Percentiles rank a stretch among this genome's conserved stretches.
Conservation (phyloP, 805 yeast species). For the Pichia nakasei region DNA sequence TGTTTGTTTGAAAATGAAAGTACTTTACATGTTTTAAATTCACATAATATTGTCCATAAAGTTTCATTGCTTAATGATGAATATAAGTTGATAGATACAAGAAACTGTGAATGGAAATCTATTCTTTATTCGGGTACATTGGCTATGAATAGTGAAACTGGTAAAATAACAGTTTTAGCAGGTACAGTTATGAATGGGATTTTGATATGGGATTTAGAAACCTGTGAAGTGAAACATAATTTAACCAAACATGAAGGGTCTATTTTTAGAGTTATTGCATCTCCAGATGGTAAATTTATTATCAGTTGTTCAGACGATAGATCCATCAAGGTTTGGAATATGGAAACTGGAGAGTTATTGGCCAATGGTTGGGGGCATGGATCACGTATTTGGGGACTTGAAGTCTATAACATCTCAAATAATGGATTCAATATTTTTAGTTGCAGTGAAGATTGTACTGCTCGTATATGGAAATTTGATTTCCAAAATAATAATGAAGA, state of each 20-base stretch:
- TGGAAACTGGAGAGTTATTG: constrained; percentile 44
- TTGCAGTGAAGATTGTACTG: constrained; percentile 81
- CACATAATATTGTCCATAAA: constrained; percentile 63
- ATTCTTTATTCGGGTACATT: constrained; percentile 84
- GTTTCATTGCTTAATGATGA: constrained; percentile 15
- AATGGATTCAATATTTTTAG: constrained; percentile 38
- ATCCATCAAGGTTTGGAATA: constrained; percentile 70
- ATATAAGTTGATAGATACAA: constrained; percentile 22
- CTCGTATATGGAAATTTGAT: constrained; percentile 57
- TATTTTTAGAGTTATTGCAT: constrained; percentile 69
- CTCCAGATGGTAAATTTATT: constrained; percentile 43
- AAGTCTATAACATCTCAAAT: constrained; percentile 35
- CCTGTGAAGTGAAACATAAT: constrained; percentile 37
- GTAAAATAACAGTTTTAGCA: constrained; percentile 54
- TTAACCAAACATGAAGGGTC: constrained; percentile 84
- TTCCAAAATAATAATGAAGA: constrained; percentile 25
- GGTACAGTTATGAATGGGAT: constrained; percentile 94
- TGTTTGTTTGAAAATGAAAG: constrained; percentile 38
- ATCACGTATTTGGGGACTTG: constrained; percentile 84
- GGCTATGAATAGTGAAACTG: constrained; percentile 30
- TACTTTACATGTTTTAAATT: constrained; percentile 51
- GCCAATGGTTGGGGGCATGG: constrained; percentile 96
- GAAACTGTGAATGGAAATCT: constrained; percentile 59
- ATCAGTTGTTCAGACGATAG: constrained; percentile 92
- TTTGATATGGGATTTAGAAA: constrained; percentile 59